Evolutionary conservation across 2,329 filamentous ascomycete genomes (phyloP), one percentile per base, ranked within the genome.

Genomic region (Drechslerella stenobrocha): DNA sequence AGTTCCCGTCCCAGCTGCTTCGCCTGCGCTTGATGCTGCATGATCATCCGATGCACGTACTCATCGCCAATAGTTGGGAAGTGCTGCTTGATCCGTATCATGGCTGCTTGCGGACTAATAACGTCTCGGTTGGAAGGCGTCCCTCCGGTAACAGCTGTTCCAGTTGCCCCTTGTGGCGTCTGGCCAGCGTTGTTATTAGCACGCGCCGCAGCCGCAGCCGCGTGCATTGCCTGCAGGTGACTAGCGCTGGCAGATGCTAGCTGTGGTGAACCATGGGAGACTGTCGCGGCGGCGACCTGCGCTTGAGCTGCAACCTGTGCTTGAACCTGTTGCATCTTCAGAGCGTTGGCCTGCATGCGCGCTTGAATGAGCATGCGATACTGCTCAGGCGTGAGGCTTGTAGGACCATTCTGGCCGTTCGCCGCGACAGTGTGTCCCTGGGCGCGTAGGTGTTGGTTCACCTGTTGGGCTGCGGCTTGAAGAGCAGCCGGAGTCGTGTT

Each of bases 21-120:
- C 1, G 57, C 64, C 23, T 69, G 64, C n/a, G 57, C 57, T 6
- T 69, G 64, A 26, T 69, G 64, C n/a, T 69, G 64, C 46, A 57
- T 45, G 9, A 67, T 56, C 48, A 67, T 56, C 9, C 63, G 34
- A 13, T 67, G 63, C 9, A 67, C 37, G 37, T 67, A 67, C 34
- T 67, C 63, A 18, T 67, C 63, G 13, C 63, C 63, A 20, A 67
- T 67, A 2, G 63, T 67, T 1, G 63, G 63, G 30, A 67, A 67
- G 22, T 60, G 57, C 32, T 69, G 64, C 15, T 69, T 61, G 34
- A 69, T 69, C 9, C 58, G 47, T 22, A 63, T 52, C 52, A 61
- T 61, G 3, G 64, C 57, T n/a, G 45, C 46, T 30, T 69, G 64
- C 11, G 64, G 51, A 15, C 53, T 60, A 7, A 67, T 67, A 5